Evolutionary conservation across 164 flowering plant genomes (phyloP), one percentile per base, ranked within the genome.

Genomic region (Aristolochia fimbriata): DNA sequence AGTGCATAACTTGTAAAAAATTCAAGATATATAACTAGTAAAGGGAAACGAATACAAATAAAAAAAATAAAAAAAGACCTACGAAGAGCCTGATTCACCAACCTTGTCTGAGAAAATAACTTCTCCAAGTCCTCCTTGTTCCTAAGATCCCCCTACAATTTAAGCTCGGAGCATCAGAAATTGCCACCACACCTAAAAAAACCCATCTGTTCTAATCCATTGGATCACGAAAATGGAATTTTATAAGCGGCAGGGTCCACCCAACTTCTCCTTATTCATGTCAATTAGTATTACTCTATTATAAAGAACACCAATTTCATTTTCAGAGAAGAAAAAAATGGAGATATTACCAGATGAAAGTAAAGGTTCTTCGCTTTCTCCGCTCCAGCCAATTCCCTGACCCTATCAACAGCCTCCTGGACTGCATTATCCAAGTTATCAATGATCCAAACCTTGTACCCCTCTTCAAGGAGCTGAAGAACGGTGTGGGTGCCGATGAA

Each of bases 401-500:
- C 90, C 53, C 92, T 56, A 22, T 80, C 68, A 52, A 91, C 78
- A 0, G 96, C 90, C 59, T 83, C 94, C 31, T 70, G 64, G 14
- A 76, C 81, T 0, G 94, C 78, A 20, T 91, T 91, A 49, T 88
- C 82, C 30, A 88, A 81, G 58, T 91, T 91, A 66, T 91, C 97
- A 19, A 91, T 77, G 64, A 88, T 75, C 0, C 68, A 64, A 43
- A 91, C 96, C 64, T 49, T 74, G 59, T 78, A 88, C 9, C 91
- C 94, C 19, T 74, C 78, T 14, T 71, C 68, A 37, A 91, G 78
- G 11, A 91, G 88, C 83, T 88, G 91, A 48, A 91, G 77, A 22
- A 80, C 94, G 23, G 93, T 86, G 78, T 91, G 97, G 27, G 82
- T 79, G n/a, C 97, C 97, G 46, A 91, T 91, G 71, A 88, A 91